Base-by-base conservation (phyloP, 768 basidiomycete genomes). In the Suillus plorans region DNA sequence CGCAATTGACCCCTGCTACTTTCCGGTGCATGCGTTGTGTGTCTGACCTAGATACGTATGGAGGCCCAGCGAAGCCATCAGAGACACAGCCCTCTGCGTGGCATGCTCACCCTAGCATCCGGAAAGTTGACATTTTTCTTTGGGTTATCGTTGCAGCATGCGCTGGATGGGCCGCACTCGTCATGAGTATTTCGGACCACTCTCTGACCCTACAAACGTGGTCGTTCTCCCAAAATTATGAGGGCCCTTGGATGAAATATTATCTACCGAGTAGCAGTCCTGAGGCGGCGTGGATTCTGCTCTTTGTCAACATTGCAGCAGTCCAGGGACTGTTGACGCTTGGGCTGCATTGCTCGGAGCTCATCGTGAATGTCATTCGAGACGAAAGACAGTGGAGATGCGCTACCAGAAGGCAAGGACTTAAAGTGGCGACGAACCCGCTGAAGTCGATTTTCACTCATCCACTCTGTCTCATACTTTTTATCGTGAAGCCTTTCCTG, bases 251-350 rank as follows among this genome's bases (percentile, higher is more conserved):
- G 22, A 4, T 71, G 31, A 64, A 59, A 1, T 76, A 74, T 49
- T 0, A 0, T 0, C 3, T 49, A 5, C 47, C 47, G 5, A 5
- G 0, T 22, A 12, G 6, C 49, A 3, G 12, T 22, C 16, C 10
- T 49, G 0, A 25, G 31, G 13, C 65, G 67, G 28, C 1, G 20
- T 75, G 75, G 75, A 36, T 61, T 0, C 39, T 73, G 61, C 69
- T 69, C 63, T 76, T 73, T 25, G 9, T 67, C 64, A 75, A 64
- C 60, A 67, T 75, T 67, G 73, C 65, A 28, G 53, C 44, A 50
- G 63, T 75, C 37, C 75, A 76, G 14, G 75, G 75, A 50, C 68
- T 72, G 2, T 49, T 75, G 67, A 75, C 74, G 18, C n/a, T 76
- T 66, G 71, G 28, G 34, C 65, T 75, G 3, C 74, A 75, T 50